Evolutionary conservation across 2,329 filamentous ascomycete species (phyloP).

Genomic region (Zymoseptoria passerinii): DNA sequence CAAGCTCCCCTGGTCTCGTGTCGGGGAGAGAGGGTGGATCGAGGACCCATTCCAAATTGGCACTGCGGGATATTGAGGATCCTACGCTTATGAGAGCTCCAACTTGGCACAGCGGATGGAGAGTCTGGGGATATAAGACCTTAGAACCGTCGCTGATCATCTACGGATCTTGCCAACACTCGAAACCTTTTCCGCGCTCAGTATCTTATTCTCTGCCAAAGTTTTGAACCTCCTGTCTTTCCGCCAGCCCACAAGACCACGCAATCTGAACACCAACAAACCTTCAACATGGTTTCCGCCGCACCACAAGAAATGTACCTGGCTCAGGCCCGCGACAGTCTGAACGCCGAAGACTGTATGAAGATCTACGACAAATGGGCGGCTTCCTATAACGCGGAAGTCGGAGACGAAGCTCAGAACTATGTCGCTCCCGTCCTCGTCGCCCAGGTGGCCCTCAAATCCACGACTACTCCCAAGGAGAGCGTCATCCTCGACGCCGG

Average conservation of each 20-base stretch:
- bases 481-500: conserved; percentile 44
- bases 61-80: neutral
- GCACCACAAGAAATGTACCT: neutral
- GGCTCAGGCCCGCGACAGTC: neutral
- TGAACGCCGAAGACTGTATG: neutral
- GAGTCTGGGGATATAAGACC: neutral
- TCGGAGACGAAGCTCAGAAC: conserved; percentile 26
- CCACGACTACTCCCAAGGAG: conserved; percentile 14
- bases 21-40: neutral
- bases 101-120: neutral
- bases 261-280: neutral
- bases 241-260: neutral
- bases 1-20: neutral
- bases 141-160: neutral
- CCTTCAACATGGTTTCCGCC: neutral
- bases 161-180: neutral
- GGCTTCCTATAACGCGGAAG: conserved; percentile 37
- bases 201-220: neutral
- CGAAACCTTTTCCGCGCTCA: neutral
- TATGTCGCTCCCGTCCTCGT: conserved; percentile 33
- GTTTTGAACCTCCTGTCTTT: neutral
- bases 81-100: neutral
- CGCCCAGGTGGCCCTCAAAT: neutral
- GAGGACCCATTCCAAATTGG: neutral
- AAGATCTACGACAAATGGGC: conserved; percentile 42